Evolutionary conservation across 164 flowering plant genomes (phyloP).

Genomic region (Platanus orientalis): DNA sequence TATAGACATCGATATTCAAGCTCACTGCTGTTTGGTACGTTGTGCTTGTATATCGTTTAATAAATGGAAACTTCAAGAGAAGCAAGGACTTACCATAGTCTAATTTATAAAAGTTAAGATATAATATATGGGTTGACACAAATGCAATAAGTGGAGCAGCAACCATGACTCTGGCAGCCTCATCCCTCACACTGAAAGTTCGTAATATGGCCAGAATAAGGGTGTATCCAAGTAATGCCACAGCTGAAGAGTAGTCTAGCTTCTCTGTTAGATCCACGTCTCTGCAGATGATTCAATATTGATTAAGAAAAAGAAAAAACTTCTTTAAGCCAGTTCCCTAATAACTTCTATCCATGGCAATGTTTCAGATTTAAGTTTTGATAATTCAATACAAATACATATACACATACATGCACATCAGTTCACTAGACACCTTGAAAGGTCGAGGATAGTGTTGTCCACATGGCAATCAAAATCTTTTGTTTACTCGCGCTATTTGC

Average conservation of each 20-base stretch:
- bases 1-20: not conserved
- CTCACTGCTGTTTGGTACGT: not conserved
- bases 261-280: slow-evolving; percentile 80
- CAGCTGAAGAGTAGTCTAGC: slow-evolving; percentile 77
- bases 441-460: not conserved
- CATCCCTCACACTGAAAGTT: slow-evolving; percentile 58
- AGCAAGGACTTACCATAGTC: slow-evolving; percentile 57
- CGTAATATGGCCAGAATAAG: slow-evolving; percentile 61
- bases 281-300: slow-evolving; percentile 33
- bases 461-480: not conserved
- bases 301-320: not conserved
- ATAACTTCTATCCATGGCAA: not conserved
- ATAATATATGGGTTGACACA: slow-evolving; percentile 80
- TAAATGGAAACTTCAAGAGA: not conserved
- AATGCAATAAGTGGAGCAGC: slow-evolving; percentile 81
- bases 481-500: not conserved
- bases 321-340: not conserved
- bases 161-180: slow-evolving; percentile 86
- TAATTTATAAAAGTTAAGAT: slow-evolving; percentile 68
- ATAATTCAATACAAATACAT: not conserved
- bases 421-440: not conserved
- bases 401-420: not conserved
- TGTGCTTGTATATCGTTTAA: not conserved
- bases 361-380: not conserved
- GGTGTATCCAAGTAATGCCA: slow-evolving; percentile 63